Conservation (phyloP, 2,329 filamentous ascomycete species). For the Aspergillus felis region DNA sequence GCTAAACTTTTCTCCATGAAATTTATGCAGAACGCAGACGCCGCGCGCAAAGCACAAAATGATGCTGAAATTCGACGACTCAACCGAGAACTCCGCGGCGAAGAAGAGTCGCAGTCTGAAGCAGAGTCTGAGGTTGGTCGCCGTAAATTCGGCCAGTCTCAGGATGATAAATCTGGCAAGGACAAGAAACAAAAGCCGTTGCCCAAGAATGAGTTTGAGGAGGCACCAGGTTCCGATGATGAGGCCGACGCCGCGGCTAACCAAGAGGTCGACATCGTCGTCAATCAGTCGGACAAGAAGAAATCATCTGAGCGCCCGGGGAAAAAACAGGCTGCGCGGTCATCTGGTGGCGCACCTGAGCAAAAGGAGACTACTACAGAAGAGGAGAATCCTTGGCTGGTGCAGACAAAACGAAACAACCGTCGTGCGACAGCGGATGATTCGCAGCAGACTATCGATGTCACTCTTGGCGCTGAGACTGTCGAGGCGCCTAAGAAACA, state of each 20-base stretch:
- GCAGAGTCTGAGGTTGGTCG: constrained; percentile 63
- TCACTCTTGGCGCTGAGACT: constrained; percentile 21
- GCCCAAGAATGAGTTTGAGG: constrained; percentile 58
- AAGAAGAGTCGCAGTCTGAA: constrained; percentile 53
- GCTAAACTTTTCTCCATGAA: constrained; percentile 77
- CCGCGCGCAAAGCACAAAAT: constrained; percentile 71
- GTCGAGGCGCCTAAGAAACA: constrained; percentile 17
- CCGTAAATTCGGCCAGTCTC: constrained; percentile 38
- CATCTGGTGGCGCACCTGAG: constrained; percentile 10
- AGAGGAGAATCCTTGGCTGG: constrained; percentile 37
- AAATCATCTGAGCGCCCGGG: constrained; percentile 11
- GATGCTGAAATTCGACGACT: constrained; percentile 71
- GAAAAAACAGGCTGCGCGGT: constrained; percentile 17
- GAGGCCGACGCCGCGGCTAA: constrained; percentile 28
- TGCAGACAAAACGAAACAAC: constrained; percentile 33
- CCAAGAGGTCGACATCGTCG: constrained; percentile 34
- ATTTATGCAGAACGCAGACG: constrained; percentile 91
- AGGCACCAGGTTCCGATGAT: constrained; percentile 50
- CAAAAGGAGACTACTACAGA: constrained; percentile 20
- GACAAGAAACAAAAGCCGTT: constrained; percentile 24
- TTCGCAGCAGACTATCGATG: constrained; percentile 31
- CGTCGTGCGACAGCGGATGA: constrained; percentile 24
- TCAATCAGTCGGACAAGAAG: constrained; percentile 22
- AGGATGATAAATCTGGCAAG: constrained; percentile 26
- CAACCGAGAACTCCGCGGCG: constrained; percentile 63